phyloP scores from a whole-genome alignment of 2,329 filamentous ascomycete genomes.

The Colletotrichum sp. region DNA sequence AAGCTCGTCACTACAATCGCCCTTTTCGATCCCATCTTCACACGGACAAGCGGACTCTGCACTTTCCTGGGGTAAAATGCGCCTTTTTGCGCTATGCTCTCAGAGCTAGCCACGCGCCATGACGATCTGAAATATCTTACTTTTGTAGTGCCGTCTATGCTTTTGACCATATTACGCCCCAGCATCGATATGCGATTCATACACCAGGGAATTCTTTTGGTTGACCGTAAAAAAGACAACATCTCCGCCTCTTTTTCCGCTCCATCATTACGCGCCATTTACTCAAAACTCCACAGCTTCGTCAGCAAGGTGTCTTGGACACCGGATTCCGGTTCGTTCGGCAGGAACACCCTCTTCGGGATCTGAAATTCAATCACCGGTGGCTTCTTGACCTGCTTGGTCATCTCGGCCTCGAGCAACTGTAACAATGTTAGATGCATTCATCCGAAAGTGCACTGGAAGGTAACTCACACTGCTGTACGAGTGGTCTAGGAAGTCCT shows the following conservation, averaged over 20 bases:
- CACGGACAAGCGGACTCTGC: neutral
- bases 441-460: slow-evolving; percentile 54
- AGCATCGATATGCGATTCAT: neutral
- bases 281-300: slow-evolving; percentile 65
- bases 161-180: neutral
- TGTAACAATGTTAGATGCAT: slow-evolving; percentile 43
- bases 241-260: neutral
- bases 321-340: slow-evolving; percentile 51
- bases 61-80: neutral
- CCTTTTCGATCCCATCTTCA: neutral
- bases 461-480: slow-evolving; percentile 73
- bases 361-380: slow-evolving; percentile 95
- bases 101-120: neutral
- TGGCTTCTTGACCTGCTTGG: slow-evolving; percentile 82
- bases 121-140: neutral
- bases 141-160: slow-evolving; percentile 1
- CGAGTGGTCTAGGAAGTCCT: slow-evolving; percentile 95
- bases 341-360: slow-evolving; percentile 78
- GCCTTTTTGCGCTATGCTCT: neutral
- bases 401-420: slow-evolving; percentile 85
- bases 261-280: neutral
- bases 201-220: neutral
- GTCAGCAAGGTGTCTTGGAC: slow-evolving; percentile 61
- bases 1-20: neutral
- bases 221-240: neutral